Percentiles rank a stretch among this genome's conserved stretches.
These are phyloP conservation scores for Hanseniaspora occidentalis DNA, from an alignment of 805 yeast genomes.

Conservation along the genomic window DNA sequence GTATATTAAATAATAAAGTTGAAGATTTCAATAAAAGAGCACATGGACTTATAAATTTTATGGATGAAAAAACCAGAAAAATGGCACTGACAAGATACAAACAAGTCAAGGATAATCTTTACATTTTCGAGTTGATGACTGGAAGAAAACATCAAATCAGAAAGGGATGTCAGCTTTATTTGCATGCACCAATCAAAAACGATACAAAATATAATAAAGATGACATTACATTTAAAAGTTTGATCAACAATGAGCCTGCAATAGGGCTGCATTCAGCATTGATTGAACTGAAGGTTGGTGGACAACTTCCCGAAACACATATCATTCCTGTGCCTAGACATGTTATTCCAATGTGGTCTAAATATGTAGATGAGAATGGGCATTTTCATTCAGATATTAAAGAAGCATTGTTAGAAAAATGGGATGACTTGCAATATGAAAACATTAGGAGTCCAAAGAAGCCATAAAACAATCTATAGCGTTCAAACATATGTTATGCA, in stretches of 20 bases:
- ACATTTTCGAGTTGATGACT: constrained; percentile 24
- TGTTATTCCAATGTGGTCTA: constrained; percentile 17
- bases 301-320: constrained; percentile 12
- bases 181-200: constrained; percentile 21
- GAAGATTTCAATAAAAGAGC: constrained; percentile 1
- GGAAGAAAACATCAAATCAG: constrained; percentile 32
- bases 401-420: constrained; percentile 13
- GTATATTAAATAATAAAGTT: constrained; percentile 10
- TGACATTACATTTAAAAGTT: constrained; percentile 4
- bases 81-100: constrained; percentile 9
- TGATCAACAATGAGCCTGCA: constrained; percentile 8
- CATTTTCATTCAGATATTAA: constrained; percentile 14
- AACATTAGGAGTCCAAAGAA: constrained; percentile 1
- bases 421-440: constrained; percentile 6
- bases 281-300: constrained; percentile 24
- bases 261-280: constrained; percentile 30
- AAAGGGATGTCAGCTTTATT: constrained; percentile 15
- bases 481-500: constrained; percentile 18
- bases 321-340: constrained; percentile 16
- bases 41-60: constrained; percentile 7
- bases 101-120: constrained; percentile 12
- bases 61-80: constrained; percentile 7
- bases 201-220: constrained; percentile 20
- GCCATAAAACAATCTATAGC: constrained; percentile 7
- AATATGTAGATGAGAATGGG: constrained; percentile 17